Evolutionary conservation across 164 flowering plant species (phyloP).

Genomic region (grape (Vitis vinifera)): DNA sequence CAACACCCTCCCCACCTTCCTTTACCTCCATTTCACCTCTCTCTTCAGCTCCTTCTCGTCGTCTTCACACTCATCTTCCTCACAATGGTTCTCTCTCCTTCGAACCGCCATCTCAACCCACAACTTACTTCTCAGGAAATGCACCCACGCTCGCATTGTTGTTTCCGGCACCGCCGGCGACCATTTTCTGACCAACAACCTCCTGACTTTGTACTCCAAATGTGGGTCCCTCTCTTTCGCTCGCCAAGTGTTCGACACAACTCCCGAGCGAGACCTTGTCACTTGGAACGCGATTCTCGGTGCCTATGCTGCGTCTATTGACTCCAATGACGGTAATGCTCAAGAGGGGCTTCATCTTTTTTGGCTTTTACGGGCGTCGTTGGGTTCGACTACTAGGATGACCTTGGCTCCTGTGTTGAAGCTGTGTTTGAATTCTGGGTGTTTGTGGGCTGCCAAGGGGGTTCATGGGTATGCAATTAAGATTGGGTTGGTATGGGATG

Average conservation of each 20-base stretch:
- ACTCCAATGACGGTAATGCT: conserved; percentile 8
- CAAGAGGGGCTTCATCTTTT: conserved; percentile 40
- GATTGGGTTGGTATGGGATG: conserved; percentile 46
- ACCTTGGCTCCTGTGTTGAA: conserved; percentile 56
- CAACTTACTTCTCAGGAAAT: conserved; percentile 37
- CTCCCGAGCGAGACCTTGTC: conserved; percentile 39
- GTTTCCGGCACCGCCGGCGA: conserved; percentile 22
- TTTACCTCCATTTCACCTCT: conserved; percentile 9
- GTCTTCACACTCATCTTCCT: conserved; percentile 24
- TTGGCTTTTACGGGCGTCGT: conserved; percentile 18
- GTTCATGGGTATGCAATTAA: conserved; percentile 48
- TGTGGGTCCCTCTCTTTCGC: conserved; percentile 39
- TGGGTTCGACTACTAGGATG: conserved; percentile 18
- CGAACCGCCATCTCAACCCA: conserved; percentile 39
- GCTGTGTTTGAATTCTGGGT: conserved; percentile 33
- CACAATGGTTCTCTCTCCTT: conserved; percentile 44
- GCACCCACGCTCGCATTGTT: conserved; percentile 39
- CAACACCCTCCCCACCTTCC: conserved; percentile 10
- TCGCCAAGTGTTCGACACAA: conserved; percentile 46
- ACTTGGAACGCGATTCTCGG: conserved; percentile 58
- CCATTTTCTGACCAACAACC: conserved; percentile 50
- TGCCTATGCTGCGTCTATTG: conserved; percentile 33
- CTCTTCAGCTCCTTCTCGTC: not conserved
- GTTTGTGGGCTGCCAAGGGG: conserved; percentile 27
- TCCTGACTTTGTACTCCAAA: conserved; percentile 49